Base-by-base conservation (phyloP, 164 flowering plant genomes). In the Aristolochia fimbriata region DNA sequence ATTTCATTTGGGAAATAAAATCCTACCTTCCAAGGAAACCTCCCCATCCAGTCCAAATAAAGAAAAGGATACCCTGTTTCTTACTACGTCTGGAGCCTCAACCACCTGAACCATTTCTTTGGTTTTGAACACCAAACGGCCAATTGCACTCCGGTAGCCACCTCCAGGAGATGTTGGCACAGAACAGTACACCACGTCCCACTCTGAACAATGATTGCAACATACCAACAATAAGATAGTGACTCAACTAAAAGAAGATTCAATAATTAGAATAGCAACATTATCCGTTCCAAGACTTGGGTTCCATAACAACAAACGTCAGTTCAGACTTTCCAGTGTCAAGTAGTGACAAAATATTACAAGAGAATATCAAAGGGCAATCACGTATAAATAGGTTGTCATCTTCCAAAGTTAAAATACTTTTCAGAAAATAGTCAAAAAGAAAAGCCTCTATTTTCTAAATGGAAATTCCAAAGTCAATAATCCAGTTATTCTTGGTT, bases 111-210 rank as follows among this genome's bases (percentile, higher is more conserved):
- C 77, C 97, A 90, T 90, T 69, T 93, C 96, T 46, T 90, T 83
- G 27, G 97, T 83, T 60, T 75, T 79, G 70, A 90, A 83, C 54
- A 90, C 55, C 20, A 90, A 72, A 0, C 99, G 94, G 1, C 97
- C 99, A 0, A 93, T 23, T 46, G 85, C 77, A 76, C 94, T 90
- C 61, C 99, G 67, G 71, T 75, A 90, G 58, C 96, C 96, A 43
- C 99, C 99, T 25, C 97, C 99, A 30, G 97, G 96, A 6, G 97
- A 86, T 47, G 98, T 93, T 37, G 98, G 97, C 9, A 51, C 71
- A 3, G 98, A 93, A 60, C 98, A 89, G 67, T 93, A 93, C 25
- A 81, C 71, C 58, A 93, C 96, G 70, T 93, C 97, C 98, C 98
- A 93, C n/a, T 87, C 98, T 92, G 79, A 64, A 71, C 31, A 37